Base-by-base conservation (phyloP, 2,329 filamentous ascomycete species). In the Penicillium sclerotiorum region DNA sequence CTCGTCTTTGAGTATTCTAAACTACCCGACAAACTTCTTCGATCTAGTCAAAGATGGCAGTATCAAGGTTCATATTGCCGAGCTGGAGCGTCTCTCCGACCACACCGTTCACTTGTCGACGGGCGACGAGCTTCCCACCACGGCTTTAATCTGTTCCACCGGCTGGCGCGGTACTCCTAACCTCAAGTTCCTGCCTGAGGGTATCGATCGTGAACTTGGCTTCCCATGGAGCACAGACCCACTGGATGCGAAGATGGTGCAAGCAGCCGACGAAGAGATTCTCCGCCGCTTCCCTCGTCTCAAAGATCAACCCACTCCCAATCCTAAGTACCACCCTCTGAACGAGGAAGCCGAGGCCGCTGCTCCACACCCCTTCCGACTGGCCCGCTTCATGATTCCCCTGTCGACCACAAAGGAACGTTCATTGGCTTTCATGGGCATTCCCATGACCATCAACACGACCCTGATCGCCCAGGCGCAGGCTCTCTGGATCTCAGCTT, bases 401-500 rank as follows among this genome's bases (percentile, higher is more conserved):
- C 60, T 73, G 0, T 68, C 74, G 0, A 67, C 75, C 8, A 55
- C 68, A 6, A 67, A 66, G 4, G 67, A 72, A 17, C 72, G 74
- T 15, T 75, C 74, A 2, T 64, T 81, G 5, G 78, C 75, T 5
- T 82, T 82, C 57, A 55, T 75, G 18, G 78, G 79, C 22, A 68
- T 78, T 41, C 63, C 76, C 15, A 73, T 70, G 56, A 76, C 74
- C 50, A 68, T 79, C 48, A 73, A 73, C 56, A 80, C 75, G 28
- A 59, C 70, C 1, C 57, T 76, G 22, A 59, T 76, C 3, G 70
- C 77, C 6, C 77, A 80, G 45, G 57, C 75, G 2, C 75, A 79
- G 45, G 80, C 80, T 0, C 72, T 88, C 3, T 88, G 85, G 85
- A 76, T 87, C 23, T 74, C 77, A 0, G 85, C 87, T 0, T 90